phyloP scores from a whole-genome alignment of 83 land plant species.

The Diphasiastrum complanatum region DNA sequence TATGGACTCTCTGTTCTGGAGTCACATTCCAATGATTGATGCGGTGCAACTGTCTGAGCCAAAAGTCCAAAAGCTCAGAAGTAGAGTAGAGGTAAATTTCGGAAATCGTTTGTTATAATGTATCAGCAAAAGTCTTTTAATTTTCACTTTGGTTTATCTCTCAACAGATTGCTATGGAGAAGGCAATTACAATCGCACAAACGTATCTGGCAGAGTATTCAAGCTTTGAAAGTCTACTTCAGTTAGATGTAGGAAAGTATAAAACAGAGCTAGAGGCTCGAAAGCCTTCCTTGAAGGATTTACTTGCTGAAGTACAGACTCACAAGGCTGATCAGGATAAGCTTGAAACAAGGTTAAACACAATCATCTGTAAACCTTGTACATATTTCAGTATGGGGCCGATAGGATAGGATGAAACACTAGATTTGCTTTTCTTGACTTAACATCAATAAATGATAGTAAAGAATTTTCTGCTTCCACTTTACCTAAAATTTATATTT shows the following conservation, averaged over 20 bases:
- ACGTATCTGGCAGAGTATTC: conserved; percentile 23
- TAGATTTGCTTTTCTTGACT: no score
- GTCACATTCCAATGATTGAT: conserved; percentile 19
- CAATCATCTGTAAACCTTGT: neutral
- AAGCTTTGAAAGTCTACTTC: conserved; percentile 18
- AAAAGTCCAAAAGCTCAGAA: conserved; percentile 10
- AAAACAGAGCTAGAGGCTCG: conserved; percentile 12
- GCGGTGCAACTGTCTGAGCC: conserved; percentile 22
- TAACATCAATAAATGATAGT: neutral
- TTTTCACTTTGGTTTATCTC: neutral
- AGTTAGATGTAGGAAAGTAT: conserved; percentile 21
- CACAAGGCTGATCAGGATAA: conserved; percentile 31
- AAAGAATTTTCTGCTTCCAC: neutral
- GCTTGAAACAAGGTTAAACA: conserved; percentile 21
- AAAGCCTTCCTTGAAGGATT: conserved; percentile 23
- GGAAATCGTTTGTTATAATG: neutral
- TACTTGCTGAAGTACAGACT: conserved; percentile 19
- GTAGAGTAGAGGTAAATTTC: conserved; percentile 23
- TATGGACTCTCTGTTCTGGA: conserved; percentile 38
- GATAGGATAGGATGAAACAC: neutral
- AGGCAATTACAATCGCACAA: conserved; percentile 19
- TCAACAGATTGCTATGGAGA: conserved; percentile 23
- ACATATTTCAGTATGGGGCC: neutral
- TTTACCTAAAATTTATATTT: neutral
- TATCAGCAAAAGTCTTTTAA: neutral